Base-by-base conservation (phyloP, 2,329 filamentous ascomycete genomes). In the Teratosphaeriaceae sp. region DNA sequence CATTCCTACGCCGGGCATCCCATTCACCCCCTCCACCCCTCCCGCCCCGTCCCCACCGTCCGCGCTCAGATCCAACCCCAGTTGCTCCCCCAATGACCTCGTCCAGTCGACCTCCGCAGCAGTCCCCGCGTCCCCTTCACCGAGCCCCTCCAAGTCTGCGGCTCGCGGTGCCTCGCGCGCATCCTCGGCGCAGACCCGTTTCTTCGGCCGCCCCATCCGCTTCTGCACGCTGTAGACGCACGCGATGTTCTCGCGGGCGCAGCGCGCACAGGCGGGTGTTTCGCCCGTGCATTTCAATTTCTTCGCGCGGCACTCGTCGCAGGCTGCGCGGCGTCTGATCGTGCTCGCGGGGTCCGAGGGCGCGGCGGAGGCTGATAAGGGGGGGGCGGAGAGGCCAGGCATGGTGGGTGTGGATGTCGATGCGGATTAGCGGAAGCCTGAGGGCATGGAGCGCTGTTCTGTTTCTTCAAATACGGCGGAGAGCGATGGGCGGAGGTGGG, bases 151-250 rank as follows among this genome's bases (percentile, higher is more conserved):
- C 12, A 9, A 3, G 24, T 33, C 22, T 23, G 22, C 26, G 19
- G 27, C 34, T 12, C 15, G 12, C 16, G 16, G 33, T 18, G 38
- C 27, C 11, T 47, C 50, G 3, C 46, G 46, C 15, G 45, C 50
- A 5, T 45, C 46, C 6, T 53, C 59, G n/a, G 61, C 59, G 38
- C 64, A 56, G 45, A 58, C 56, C 40, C 70, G 62, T 54, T 74
- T 75, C 46, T 66, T 65, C n/a, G 72, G 72, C 33, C 72, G 54
- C 8, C 72, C 72, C 72, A 74, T 75, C 26, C 60, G 65, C 54
- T 72, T 73, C 40, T 69, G 69, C 2, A 58, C 56, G 19, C 69
- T 72, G 52, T 73, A 75, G 20, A 67, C 41, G 51, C 72, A 75
- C 13, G 38, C 37, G 12, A 72, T 61, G 3, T 49, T 50, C 38